phyloP scores from a whole-genome alignment of 768 basidiomycete genomes.

The Podaxis sp. region DNA sequence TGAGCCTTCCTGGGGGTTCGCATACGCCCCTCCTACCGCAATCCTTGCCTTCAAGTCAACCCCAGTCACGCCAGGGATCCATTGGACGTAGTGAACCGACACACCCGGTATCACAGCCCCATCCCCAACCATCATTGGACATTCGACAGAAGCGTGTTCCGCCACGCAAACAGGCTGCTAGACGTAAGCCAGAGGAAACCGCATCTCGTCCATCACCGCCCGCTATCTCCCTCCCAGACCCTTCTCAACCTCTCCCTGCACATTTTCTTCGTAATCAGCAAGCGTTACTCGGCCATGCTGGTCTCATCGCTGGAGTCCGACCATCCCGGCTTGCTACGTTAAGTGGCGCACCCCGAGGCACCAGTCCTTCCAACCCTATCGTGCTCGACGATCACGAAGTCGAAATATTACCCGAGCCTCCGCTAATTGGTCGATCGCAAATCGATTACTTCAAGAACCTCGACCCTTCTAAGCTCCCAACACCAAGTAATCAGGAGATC shows the following conservation, averaged over 20 bases:
- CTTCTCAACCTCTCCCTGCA: constrained; percentile 53
- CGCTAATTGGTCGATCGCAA: constrained; percentile 8
- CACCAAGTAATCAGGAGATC: constrained; percentile 55
- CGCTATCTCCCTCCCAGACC: constrained; percentile 59
- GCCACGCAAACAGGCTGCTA: constrained; percentile 29
- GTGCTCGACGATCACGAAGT: constrained; percentile 58
- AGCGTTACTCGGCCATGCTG: constrained; percentile 67
- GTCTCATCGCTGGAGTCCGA: constrained; percentile 62
- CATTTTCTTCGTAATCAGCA: constrained; percentile 74
- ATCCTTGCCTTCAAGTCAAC: constrained; percentile 8
- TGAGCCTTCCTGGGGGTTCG: constrained; percentile 35
- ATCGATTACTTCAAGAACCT: constrained; percentile 20
- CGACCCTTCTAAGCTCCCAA: constrained; percentile 39
- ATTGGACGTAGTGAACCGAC: background rate
- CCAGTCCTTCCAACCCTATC: constrained; percentile 61
- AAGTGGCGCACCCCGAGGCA: constrained; percentile 39
- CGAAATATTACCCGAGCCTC: constrained; percentile 23
- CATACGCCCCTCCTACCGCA: constrained; percentile 33
- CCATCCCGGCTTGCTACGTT: constrained; percentile 45
- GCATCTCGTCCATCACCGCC: constrained; percentile 47
- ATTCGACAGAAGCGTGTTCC: constrained; percentile 16
- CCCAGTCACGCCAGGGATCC: constrained; percentile 7
- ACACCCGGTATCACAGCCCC: constrained; percentile 15
- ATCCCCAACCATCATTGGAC: constrained; percentile 14
- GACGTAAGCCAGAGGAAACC: constrained; percentile 29